Evolutionary conservation across 257 asterid species (phyloP).

Genomic region (Capsicum pubescens): DNA sequence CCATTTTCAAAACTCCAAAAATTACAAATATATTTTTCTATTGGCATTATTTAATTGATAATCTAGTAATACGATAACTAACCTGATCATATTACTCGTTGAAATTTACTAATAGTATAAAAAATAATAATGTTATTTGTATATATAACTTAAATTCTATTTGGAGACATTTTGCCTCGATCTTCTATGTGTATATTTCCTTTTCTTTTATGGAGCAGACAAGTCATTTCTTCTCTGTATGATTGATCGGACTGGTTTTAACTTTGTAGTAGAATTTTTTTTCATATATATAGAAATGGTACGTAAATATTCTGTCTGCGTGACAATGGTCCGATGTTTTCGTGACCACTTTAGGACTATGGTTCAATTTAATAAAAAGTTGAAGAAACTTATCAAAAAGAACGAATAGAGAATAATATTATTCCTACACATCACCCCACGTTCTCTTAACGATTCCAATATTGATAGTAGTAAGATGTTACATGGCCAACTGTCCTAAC

Average conservation of each 20-base stretch:
- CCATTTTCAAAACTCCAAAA: neutral
- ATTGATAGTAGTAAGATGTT: constrained; percentile 39
- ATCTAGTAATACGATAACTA: neutral
- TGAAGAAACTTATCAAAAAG: constrained; percentile 21
- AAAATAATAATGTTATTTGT: neutral
- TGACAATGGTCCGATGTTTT: constrained; percentile 22
- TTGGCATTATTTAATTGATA: neutral
- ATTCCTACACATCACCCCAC: constrained; percentile 55
- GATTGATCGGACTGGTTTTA: neutral
- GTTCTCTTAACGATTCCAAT: constrained; percentile 50
- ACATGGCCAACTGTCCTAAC: constrained; percentile 53
- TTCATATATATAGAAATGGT: neutral
- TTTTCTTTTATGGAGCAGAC: neutral
- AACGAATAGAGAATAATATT: constrained; percentile 32
- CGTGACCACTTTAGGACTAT: neutral
- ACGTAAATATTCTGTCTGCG: constrained; percentile 15
- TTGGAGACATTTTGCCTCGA: neutral
- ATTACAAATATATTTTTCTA: neutral
- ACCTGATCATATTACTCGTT: neutral
- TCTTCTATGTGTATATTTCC: neutral
- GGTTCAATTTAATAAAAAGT: constrained; percentile 4
- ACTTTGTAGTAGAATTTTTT: neutral
- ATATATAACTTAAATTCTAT: neutral
- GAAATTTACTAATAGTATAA: neutral
- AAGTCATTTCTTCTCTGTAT: constrained; percentile 4